phyloP scores from a whole-genome alignment of 345 rosid species.

The Garcia nutans region DNA sequence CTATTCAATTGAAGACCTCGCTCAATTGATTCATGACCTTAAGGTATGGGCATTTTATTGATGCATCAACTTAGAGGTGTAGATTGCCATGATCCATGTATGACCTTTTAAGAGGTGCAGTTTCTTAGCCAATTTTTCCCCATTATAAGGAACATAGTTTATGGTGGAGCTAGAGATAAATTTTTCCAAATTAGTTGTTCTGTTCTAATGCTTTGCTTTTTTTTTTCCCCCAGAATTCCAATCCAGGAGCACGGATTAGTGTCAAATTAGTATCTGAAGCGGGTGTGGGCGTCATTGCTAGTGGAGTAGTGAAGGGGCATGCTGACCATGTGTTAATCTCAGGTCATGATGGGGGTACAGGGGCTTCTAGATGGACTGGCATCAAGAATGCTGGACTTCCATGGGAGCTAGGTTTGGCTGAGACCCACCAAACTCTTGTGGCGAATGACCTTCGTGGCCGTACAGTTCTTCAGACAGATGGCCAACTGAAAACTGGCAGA shows the following conservation, averaged over 20 bases:
- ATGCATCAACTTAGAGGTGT: not conserved
- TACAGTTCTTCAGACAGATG: conserved; percentile 96
- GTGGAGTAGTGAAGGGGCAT: conserved; percentile 99
- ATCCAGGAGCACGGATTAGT: conserved; percentile 89
- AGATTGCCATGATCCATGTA: not conserved
- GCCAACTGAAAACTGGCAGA: conserved; percentile 97
- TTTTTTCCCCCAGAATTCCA: conserved; percentile 62
- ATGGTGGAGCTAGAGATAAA: not conserved
- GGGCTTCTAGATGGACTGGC: conserved; percentile 99
- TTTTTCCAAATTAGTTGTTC: not conserved
- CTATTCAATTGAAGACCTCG: conserved; percentile 98
- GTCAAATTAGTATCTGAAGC: conserved; percentile 98
- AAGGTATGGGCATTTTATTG: conserved; percentile 53
- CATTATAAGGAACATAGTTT: no score
- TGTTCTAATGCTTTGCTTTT: conserved; percentile 11
- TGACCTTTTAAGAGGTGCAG: not conserved
- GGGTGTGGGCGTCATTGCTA: conserved; percentile 99
- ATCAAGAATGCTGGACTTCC: conserved; percentile 98
- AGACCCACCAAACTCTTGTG: conserved; percentile 98
- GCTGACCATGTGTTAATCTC: conserved; percentile 97
- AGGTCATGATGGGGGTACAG: conserved; percentile 99
- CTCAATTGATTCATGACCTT: conserved; percentile 96
- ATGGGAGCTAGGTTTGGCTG: conserved; percentile 99
- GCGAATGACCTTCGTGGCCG: conserved; percentile 99
- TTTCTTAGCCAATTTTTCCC: not conserved